Base-by-base conservation (phyloP, 257 asterid genomes). In the Capsicum chinense region DNA sequence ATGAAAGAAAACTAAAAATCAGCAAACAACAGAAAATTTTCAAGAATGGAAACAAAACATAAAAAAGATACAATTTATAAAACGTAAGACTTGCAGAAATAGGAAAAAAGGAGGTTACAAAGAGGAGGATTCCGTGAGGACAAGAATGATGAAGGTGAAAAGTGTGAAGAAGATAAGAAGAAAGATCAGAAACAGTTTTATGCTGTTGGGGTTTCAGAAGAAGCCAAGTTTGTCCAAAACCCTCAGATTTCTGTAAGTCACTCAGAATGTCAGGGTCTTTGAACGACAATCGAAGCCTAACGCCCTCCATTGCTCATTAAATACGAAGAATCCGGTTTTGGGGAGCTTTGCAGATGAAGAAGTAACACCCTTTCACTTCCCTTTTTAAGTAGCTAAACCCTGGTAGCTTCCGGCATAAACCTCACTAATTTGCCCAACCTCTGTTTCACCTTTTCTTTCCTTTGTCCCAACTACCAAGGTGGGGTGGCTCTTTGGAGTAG, bases 71-170 rank as follows among this genome's bases (percentile, higher is more conserved):
- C 3, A 84, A 47, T 3, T 10, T 57, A 10, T 44, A 9, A 2
- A 73, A 39, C 48, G 6, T 10, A 10, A 6, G 80, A 39, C 56
- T 39, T 15, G 26, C 44, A 12, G 7, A 57, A n/a, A 69, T 10
- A 63, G 14, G 7, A 15, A 15, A 66, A 56, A 66, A 66, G 26
- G 12, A 13, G 15, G 70, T 60, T 89, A 96, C 99, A 66, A 91
- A 92, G 87, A 96, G 95, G 63, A 92, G 85, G 84, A 96, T 91
- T 82, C 99, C 99, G 64, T 92, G 79, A 59, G 99, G 98, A 84
- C 98, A 96, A 70, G 98, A 87, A 12, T 83, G 90, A 59, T 90
- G 92, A 85, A 96, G 98, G 12, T 92, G 92, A 89, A 93, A 96
- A 82, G 88, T 88, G 81, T 83, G 90, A 79, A 94, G 92, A 58